Evolutionary conservation across 129 eudicot genomes (phyloP).

Genomic region (Apium graveolens): DNA sequence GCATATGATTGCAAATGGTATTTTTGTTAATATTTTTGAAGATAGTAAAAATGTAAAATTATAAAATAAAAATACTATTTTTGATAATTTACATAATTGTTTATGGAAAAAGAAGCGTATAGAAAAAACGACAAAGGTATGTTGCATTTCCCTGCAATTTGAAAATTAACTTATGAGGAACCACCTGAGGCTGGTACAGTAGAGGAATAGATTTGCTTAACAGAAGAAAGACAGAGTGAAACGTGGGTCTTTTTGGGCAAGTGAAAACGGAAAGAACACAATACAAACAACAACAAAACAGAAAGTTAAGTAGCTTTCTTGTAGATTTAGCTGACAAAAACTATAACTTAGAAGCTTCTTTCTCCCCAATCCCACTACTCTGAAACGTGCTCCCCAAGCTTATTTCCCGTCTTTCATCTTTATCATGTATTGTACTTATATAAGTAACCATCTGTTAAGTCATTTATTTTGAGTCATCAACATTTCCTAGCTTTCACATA

Average conservation of each 20-base stretch:
- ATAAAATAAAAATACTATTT: too few species aligned
- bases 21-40: too few species aligned
- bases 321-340: conserved; percentile 23
- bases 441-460: conserved; percentile 3
- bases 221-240: not conserved
- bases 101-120: not conserved
- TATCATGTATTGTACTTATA: not conserved
- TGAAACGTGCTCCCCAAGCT: conserved; percentile 49
- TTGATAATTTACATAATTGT: too few species aligned
- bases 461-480: conserved; percentile 3
- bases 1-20: too few species aligned
- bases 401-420: conserved; percentile 6
- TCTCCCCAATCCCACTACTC: conserved; percentile 26
- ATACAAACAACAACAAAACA: conserved; percentile 14
- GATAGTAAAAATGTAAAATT: too few species aligned
- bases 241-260: not conserved
- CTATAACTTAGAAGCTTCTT: conserved; percentile 20
- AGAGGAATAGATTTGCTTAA: not conserved
- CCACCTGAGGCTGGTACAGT: not conserved
- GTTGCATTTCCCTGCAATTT: not conserved
- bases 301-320: conserved; percentile 18
- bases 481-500: not conserved
- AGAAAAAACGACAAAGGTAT: conserved; percentile 1
- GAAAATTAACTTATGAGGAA: not conserved
- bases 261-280: not conserved